These are phyloP conservation scores for Rhamnella rubrinervis DNA, from an alignment of 331 rosid species.

Conservation along the genomic window DNA sequence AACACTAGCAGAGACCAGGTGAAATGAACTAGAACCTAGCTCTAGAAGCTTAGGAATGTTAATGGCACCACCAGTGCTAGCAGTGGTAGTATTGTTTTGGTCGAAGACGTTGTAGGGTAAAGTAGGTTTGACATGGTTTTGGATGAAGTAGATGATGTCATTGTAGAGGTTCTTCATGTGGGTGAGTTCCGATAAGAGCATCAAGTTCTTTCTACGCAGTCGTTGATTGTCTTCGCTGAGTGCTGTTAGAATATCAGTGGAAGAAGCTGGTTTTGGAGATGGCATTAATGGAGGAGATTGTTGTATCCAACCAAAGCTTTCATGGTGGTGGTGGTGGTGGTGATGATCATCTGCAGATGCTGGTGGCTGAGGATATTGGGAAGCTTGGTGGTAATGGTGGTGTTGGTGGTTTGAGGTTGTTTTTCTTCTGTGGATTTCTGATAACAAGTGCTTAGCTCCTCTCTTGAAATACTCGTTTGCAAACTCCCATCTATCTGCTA, in stretches of 20 bases:
- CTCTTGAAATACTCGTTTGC: conserved; percentile 73
- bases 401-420: conserved; percentile 47
- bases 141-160: conserved; percentile 73
- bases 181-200: conserved; percentile 69
- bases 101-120: not conserved
- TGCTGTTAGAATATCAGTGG: conserved; percentile 41
- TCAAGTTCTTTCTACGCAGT: conserved; percentile 59
- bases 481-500: conserved; percentile 83
- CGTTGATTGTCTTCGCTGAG: conserved; percentile 70
- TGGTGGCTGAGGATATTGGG: conserved; percentile 30
- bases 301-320: conserved; percentile 34
- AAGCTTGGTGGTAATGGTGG: conserved; percentile 6
- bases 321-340: not conserved
- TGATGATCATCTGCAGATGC: conserved; percentile 13
- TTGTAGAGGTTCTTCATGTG: conserved; percentile 81
- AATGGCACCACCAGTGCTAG: conserved; percentile 14
- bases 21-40: conserved; percentile 34
- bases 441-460: conserved; percentile 60
- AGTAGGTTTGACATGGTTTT: conserved; percentile 66
- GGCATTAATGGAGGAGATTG: conserved; percentile 12
- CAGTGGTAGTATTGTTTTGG: not conserved
- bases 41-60: conserved; percentile 42
- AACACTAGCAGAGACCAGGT: not conserved
- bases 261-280: conserved; percentile 33
- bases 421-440: conserved; percentile 77